phyloP scores from a whole-genome alignment of 345 rosid genomes.

The Salix exigua region DNA sequence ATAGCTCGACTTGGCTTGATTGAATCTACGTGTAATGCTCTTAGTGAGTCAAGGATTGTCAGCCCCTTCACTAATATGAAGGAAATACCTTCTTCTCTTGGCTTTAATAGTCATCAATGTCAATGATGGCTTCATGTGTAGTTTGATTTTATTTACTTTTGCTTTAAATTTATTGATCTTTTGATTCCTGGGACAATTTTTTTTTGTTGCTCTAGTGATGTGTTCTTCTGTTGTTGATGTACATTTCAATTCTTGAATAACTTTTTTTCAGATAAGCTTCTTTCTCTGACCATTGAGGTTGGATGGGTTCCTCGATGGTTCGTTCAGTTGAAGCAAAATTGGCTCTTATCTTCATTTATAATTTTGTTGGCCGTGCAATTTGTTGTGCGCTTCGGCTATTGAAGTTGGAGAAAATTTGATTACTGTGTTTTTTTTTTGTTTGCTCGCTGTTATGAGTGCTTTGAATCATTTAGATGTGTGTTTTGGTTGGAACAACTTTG shows the following conservation, averaged over 20 bases:
- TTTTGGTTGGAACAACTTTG: neutral
- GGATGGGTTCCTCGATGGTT: slow-evolving; percentile 34
- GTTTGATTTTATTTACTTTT: no score
- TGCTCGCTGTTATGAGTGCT: neutral
- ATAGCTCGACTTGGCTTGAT: neutral
- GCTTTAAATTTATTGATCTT: slow-evolving; percentile 11
- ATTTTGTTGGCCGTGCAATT: neutral
- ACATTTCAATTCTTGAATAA: neutral
- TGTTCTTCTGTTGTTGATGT: neutral
- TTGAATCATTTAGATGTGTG: neutral
- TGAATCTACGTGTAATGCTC: neutral
- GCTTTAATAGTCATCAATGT: no score
- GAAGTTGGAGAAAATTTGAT: slow-evolving; percentile 20
- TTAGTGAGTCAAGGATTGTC: neutral
- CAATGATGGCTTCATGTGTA: no score
- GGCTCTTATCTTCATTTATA: slow-evolving; percentile 8
- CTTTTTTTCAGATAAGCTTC: slow-evolving; percentile 28
- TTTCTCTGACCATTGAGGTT: slow-evolving; percentile 37
- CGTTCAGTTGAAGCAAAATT: slow-evolving; percentile 51
- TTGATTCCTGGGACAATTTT: neutral
- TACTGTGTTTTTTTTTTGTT: neutral
- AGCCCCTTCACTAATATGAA: neutral
- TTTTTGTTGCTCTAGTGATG: neutral
- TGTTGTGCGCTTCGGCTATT: slow-evolving; percentile 1
- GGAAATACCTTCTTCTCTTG: neutral